A percentile compares a stretch with the other conserved stretches of the same genome.
phyloP scores from a whole-genome alignment of 1,284 basidiomycete species.

The Trichosporon ovoides region DNA sequence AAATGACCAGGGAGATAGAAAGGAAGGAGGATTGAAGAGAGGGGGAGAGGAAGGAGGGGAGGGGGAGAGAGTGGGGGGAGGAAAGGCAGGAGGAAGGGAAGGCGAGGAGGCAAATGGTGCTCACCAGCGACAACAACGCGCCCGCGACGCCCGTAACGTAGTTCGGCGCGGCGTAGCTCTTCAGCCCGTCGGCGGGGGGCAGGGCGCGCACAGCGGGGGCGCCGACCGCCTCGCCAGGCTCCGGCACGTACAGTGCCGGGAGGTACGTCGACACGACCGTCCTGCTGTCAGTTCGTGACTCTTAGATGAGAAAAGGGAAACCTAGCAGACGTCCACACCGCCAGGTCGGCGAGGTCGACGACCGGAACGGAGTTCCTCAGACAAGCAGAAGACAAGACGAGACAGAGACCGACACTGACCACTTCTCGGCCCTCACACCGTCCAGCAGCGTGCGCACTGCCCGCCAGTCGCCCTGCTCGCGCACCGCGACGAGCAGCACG shows the following conservation, averaged over 20 bases:
- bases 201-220: constrained; percentile 32
- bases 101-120: too few relatives aligned
- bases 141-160: constrained; percentile 37
- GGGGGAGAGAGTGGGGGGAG: too few relatives aligned
- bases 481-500: constrained; percentile 16
- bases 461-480: constrained; percentile 14
- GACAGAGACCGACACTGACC: constrained; percentile 6
- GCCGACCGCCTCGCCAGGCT: constrained; percentile 6
- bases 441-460: constrained; percentile 6
- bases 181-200: constrained; percentile 7
- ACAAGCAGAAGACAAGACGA: too few relatives aligned
- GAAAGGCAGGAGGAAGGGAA: too few relatives aligned
- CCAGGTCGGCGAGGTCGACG: too few relatives aligned
- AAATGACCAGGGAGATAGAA: too few relatives aligned
- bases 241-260: constrained; percentile 40
- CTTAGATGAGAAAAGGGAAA: too few relatives aligned
- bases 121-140: constrained; percentile 30
- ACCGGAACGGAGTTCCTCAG: too few relatives aligned
- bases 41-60: too few relatives aligned
- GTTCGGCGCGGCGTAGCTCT: constrained; percentile 37
- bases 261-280: constrained; percentile 37
- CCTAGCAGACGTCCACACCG: too few relatives aligned
- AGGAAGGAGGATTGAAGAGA: too few relatives aligned
- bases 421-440: constrained; percentile 3
- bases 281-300: constrained; percentile 23